Conservation (phyloP, 2,329 filamentous ascomycete species). For the Alternaria angustiovoidea region DNA sequence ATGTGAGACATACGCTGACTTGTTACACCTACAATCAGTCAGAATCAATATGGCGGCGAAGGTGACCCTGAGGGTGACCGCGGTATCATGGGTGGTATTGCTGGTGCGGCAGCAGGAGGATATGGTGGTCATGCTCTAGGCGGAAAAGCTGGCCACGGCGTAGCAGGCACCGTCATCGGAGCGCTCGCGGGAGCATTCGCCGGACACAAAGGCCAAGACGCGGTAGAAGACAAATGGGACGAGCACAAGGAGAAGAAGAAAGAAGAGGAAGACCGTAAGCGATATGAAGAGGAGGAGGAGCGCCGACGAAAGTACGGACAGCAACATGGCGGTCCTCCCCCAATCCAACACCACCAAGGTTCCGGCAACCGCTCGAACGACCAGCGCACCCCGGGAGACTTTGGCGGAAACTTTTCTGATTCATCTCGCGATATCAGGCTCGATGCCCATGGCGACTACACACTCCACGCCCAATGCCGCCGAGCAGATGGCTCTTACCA, state of each 20-base stretch:
- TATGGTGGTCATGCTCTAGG: constrained; percentile 38
- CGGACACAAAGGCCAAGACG: constrained; percentile 36
- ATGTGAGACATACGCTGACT: not conserved
- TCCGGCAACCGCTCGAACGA: constrained; percentile 1
- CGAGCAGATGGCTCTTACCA: constrained; percentile 34
- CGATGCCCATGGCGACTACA: constrained; percentile 36
- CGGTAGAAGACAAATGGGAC: constrained; percentile 33
- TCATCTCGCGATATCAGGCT: constrained; percentile 36
- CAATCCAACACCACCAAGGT: constrained; percentile 5
- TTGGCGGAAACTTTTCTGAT: constrained; percentile 35
- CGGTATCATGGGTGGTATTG: constrained; percentile 37
- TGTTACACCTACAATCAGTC: not conserved
- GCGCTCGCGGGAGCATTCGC: constrained; percentile 37
- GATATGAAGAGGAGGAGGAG: constrained; percentile 29
- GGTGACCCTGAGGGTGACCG: constrained; percentile 36
- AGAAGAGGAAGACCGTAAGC: constrained; percentile 24
- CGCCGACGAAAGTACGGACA: constrained; percentile 18
- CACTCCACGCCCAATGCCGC: constrained; percentile 37
- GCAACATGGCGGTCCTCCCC: constrained; percentile 15
- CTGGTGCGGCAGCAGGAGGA: constrained; percentile 38
- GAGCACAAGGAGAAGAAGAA: constrained; percentile 41
- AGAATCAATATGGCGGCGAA: constrained; percentile 32
- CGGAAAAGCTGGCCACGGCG: constrained; percentile 35
- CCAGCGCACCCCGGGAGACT: constrained; percentile 27
- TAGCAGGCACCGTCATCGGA: constrained; percentile 32